Evolutionary conservation across 164 flowering plant genomes (phyloP).

Genomic region (Taxillus chinensis): DNA sequence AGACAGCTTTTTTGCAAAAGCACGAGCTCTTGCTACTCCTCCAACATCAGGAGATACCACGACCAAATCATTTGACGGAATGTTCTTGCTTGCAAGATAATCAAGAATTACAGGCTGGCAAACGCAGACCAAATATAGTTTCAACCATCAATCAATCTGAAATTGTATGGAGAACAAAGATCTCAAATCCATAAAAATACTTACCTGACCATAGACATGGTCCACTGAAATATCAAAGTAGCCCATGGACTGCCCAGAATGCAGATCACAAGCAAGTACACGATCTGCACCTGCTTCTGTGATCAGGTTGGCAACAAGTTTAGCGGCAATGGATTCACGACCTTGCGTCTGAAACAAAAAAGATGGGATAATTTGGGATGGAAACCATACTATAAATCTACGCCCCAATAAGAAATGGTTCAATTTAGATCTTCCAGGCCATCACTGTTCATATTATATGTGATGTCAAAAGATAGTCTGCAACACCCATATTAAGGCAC

Average conservation of each 20-base stretch:
- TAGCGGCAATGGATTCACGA: constrained; percentile 20
- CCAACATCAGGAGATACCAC: constrained; percentile 99
- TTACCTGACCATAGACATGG: constrained; percentile 93
- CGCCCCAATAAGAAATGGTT: not conserved
- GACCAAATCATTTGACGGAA: constrained; percentile 76
- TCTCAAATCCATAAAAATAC: not conserved
- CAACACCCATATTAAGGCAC: not conserved
- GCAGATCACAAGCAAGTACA: constrained; percentile 97
- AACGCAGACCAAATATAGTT: constrained; percentile 10
- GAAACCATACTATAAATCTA: not conserved
- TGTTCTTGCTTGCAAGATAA: constrained; percentile 91
- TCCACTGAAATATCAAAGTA: constrained; percentile 99
- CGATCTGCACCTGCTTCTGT: constrained; percentile 98
- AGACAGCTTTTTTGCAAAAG: constrained; percentile 92
- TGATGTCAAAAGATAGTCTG: not conserved
- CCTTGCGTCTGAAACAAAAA: constrained; percentile 8
- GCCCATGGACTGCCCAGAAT: constrained; percentile 99
- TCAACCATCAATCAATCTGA: not conserved
- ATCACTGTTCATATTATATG: not conserved
- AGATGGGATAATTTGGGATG: not conserved
- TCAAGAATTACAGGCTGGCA: constrained; percentile 87
- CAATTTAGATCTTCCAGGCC: not conserved
- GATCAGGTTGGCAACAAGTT: constrained; percentile 89
- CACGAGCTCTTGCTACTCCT: constrained; percentile 96
- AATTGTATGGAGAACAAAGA: not conserved